Evolutionary conservation across 1,284 basidiomycete species (phyloP), one percentile per base, ranked within the genome.

Genomic region (Ceratobasidium sp.): DNA sequence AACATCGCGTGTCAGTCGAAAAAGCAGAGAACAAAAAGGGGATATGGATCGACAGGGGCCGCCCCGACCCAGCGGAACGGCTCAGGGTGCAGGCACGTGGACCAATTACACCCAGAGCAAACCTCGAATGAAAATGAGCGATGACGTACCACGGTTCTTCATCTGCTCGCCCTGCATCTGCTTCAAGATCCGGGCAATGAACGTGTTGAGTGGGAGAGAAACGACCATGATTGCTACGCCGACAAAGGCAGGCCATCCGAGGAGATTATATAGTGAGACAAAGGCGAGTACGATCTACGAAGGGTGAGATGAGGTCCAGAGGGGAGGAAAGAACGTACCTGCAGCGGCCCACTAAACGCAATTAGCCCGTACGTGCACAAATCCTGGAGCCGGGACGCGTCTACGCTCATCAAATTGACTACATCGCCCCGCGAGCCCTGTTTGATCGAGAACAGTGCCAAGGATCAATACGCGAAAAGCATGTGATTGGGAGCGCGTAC

Each of bases 211-310:
- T 1, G 95, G 95, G 64, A 92, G 83, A 0, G 89, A 90, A 69
- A 94, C 79, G 53, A 95, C 79, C 94, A 98, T 97, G 78, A 98
- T 90, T 0, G 84, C 94, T 3, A 98, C 93, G 12, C 96, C 96
- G 62, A 94, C 91, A 77, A 98, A 95, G 0, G 92, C 90, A 18
- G 92, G 86, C 94, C 94, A 96, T 2, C 95, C 96, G 23, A 98
- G 86, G 23, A 98, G 87, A 75, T 88, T 85, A 79, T 95, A 95
- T 3, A 98, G 84, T 6, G 92, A 95, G 42, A 97, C 80, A 79
- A 98, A 98, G 0, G 96, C 95, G 14, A 98, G 84, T 7, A 83
- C 86, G 75, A 98, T 93, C 88, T 93, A 76, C 77, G 66, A 30
- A 23, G 30, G 18, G 44, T 44, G 12, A 54, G 77, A 75, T 11